These are phyloP conservation scores for Fusarium coffeatum DNA, from an alignment of 2,329 filamentous ascomycete genomes.

Conservation along the genomic window DNA sequence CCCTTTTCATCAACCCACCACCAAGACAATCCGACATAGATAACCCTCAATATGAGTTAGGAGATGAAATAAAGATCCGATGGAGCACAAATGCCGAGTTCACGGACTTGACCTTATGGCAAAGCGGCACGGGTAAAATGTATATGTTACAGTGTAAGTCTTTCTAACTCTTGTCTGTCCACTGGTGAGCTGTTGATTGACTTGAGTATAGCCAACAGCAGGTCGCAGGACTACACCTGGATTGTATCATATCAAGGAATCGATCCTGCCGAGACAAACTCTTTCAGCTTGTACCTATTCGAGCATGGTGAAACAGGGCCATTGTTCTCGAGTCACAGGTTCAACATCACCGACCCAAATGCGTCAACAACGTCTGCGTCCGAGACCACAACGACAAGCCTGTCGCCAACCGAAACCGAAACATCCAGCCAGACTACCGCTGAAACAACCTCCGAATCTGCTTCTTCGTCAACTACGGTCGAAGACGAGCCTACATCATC, in stretches of 20 bases:
- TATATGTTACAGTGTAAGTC: not conserved
- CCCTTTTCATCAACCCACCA: conserved; percentile 1
- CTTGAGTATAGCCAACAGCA: not conserved
- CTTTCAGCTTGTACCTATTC: conserved; percentile 13
- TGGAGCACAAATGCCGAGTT: not conserved
- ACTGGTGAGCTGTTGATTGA: not conserved
- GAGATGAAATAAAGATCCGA: not conserved
- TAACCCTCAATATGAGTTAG: conserved; percentile 1
- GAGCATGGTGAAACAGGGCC: not conserved
- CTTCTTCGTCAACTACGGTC: fast-evolving
- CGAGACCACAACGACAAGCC: not conserved
- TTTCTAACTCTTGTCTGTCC: fast-evolving
- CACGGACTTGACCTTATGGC: not conserved
- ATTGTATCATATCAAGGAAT: conserved; percentile 17
- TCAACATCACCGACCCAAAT: conserved; percentile 15
- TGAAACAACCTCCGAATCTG: not conserved
- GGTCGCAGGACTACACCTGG: conserved; percentile 5
- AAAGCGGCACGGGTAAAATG: not conserved
- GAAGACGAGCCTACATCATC: not conserved
- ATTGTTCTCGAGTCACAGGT: conserved; percentile 1
- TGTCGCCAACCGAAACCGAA: not conserved
- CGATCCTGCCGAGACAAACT: not conserved
- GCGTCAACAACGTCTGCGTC: not conserved
- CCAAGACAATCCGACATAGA: not conserved
- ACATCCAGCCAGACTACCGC: not conserved